Conservation (phyloP, 2,329 filamentous ascomycete species). For the Myriangium duriaei region DNA sequence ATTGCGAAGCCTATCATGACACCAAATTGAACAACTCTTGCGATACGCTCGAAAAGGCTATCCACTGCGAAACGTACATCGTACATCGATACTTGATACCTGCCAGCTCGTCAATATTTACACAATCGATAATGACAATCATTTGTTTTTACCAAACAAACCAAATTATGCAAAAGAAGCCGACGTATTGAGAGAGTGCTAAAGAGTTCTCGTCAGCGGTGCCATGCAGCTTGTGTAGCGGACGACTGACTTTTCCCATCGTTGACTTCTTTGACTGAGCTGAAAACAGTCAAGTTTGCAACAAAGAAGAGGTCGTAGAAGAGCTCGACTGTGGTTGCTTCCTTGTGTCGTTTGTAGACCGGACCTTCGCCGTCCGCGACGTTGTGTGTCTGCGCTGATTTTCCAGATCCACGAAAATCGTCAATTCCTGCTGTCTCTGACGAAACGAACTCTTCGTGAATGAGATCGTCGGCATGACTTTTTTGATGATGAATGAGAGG, state of each 20-base stretch:
- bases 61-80: constrained; percentile 55
- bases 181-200: constrained; percentile 31
- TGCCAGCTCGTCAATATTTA: no score
- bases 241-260: constrained; percentile 25
- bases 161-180: constrained; percentile 50
- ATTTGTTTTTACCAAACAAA: no score
- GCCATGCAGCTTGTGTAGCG: no score
- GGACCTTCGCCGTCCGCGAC: no score
- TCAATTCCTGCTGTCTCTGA: no score
- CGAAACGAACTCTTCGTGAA: no score
- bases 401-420: no score
- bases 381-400: no score
- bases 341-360: constrained; percentile 31
- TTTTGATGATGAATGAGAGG: constrained; percentile 4
- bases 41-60: constrained; percentile 48
- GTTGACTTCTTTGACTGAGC: constrained; percentile 42
- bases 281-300: constrained; percentile 53
- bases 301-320: constrained; percentile 52
- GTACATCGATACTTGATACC: constrained; percentile 51
- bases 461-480: no score
- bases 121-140: no score
- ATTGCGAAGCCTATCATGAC: constrained; percentile 55
- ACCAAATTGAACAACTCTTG: constrained; percentile 48
- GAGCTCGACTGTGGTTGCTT: constrained; percentile 43
- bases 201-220: no score